Percentiles rank a stretch among this genome's conserved stretches.
Conservation (phyloP, 1,284 basidiomycete species). For the Apiotrichum montevideense region DNA sequence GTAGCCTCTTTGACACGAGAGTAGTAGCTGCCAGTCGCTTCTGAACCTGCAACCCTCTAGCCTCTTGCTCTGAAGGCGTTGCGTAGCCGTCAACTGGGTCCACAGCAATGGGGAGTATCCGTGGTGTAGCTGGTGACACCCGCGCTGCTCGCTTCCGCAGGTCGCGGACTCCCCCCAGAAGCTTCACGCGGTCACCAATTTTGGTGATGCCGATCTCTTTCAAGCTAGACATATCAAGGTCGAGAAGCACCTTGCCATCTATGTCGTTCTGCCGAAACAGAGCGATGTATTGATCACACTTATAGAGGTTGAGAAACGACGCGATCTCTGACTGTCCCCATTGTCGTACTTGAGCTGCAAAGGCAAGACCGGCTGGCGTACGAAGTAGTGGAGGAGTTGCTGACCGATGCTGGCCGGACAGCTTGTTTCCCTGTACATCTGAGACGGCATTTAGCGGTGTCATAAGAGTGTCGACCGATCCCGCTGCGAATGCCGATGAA, state of each 20-base stretch:
- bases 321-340: conserved; percentile 37
- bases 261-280: conserved; percentile 79
- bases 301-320: conserved; percentile 43
- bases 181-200: conserved; percentile 81
- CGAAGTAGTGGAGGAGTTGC: conserved; percentile 32
- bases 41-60: conserved; percentile 9
- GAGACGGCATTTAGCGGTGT: too few relatives aligned
- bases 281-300: conserved; percentile 62
- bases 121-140: neutral
- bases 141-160: conserved; percentile 53
- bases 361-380: conserved; percentile 22
- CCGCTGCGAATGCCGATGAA: conserved; percentile 23
- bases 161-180: conserved; percentile 72
- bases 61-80: neutral
- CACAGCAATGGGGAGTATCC: neutral
- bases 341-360: conserved; percentile 29
- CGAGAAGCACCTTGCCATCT: conserved; percentile 76
- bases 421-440: too few relatives aligned
- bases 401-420: conserved; percentile 12
- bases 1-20: conserved; percentile 16
- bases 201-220: conserved; percentile 82
- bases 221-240: conserved; percentile 74
- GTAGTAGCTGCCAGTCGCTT: conserved; percentile 11
- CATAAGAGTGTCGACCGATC: neutral
- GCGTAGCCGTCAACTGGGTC: neutral